A percentile compares a stretch with the other conserved stretches of the same genome.
phyloP scores from a whole-genome alignment of 768 basidiomycete species.

The Lactarius trivialis region DNA sequence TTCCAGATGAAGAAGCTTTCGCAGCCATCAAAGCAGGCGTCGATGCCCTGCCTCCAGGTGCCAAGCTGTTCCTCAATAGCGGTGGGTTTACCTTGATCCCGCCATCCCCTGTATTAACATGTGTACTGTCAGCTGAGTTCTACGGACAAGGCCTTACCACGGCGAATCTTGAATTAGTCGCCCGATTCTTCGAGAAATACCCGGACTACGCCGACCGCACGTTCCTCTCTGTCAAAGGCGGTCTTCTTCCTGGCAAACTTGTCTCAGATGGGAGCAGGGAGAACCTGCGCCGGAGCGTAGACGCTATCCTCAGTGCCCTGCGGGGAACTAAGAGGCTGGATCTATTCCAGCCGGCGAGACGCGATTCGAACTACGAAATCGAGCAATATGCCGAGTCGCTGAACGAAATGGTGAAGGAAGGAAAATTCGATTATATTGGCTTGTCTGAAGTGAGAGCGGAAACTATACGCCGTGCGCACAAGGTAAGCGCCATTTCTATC shows the following conservation, averaged over 20 bases:
- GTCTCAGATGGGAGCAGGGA: slow-evolving; percentile 32
- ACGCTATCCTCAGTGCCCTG: slow-evolving; percentile 38
- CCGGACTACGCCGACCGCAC: slow-evolving; percentile 40
- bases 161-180: slow-evolving; percentile 43
- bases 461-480: slow-evolving; percentile 38
- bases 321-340: slow-evolving; percentile 51
- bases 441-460: slow-evolving; percentile 49
- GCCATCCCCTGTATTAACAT: background rate
- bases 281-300: slow-evolving; percentile 42
- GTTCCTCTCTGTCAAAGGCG: slow-evolving; percentile 45
- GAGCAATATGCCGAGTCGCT: slow-evolving; percentile 43
- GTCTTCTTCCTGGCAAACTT: background rate
- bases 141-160: slow-evolving; percentile 41
- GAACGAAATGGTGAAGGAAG: slow-evolving; percentile 43
- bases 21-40: slow-evolving; percentile 51
- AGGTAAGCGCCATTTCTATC: background rate
- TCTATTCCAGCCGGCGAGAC: slow-evolving; percentile 49
- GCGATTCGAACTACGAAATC: slow-evolving; percentile 38
- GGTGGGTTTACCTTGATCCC: slow-evolving; percentile 28
- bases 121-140: slow-evolving; percentile 40
- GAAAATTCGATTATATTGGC: slow-evolving; percentile 53
- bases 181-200: slow-evolving; percentile 43
- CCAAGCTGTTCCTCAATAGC: slow-evolving; percentile 47
- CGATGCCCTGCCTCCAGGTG: slow-evolving; percentile 37
- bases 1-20: slow-evolving; percentile 55